Percentiles rank a stretch among this genome's conserved stretches.
These are phyloP conservation scores for Aspergillus luchuensis DNA, from an alignment of 2,329 filamentous ascomycete genomes.

Conservation along the genomic window DNA sequence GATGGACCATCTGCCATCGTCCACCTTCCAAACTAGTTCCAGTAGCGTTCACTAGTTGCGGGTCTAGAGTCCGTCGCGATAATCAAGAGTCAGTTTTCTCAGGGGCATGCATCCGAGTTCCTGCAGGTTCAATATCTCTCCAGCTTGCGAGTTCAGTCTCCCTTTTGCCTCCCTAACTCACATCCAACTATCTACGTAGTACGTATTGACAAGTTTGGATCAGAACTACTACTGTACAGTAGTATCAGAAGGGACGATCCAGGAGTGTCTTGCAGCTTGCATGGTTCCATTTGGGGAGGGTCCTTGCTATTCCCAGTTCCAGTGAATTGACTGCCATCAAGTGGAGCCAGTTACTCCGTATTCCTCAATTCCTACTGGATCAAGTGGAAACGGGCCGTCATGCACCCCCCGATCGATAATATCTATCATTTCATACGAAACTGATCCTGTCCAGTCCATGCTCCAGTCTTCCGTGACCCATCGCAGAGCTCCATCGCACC, in stretches of 20 bases:
- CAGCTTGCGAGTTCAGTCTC: too few species aligned
- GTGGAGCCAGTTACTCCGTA: too few species aligned
- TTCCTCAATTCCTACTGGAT: too few species aligned
- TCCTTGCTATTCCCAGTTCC: too few species aligned
- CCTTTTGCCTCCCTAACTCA: too few species aligned
- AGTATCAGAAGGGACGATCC: too few species aligned
- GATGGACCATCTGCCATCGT: neutral
- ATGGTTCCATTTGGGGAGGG: too few species aligned
- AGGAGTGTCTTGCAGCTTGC: too few species aligned
- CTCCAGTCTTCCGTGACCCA: neutral
- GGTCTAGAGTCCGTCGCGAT: neutral
- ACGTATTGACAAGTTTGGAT: too few species aligned
- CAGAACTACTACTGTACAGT: too few species aligned
- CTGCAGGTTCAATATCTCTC: neutral
- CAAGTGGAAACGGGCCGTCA: neutral
- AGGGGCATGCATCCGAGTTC: neutral
- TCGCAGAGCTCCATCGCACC: neutral
- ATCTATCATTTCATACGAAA: neutral
- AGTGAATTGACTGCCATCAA: too few species aligned
- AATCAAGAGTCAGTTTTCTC: neutral
- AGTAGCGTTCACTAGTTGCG: neutral
- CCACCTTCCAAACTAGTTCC: neutral
- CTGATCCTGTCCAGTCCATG: neutral
- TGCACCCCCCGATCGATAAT: neutral
- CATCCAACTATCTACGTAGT: too few species aligned